Evolutionary conservation across 2,329 filamentous ascomycete genomes (phyloP).

Genomic region (Pseudocercospora eumusae): DNA sequence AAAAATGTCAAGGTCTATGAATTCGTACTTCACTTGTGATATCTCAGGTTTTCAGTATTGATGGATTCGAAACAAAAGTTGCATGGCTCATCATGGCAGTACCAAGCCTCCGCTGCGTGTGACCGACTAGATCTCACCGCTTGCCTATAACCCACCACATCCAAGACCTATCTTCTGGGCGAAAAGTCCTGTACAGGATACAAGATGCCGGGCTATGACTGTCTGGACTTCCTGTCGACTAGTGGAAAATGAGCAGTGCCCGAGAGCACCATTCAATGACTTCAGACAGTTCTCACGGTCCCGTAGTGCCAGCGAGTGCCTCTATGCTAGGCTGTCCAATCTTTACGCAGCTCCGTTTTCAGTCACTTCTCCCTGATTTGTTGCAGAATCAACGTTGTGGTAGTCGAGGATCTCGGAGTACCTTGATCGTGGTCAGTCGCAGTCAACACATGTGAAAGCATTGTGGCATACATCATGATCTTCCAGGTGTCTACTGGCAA

Average conservation of each 20-base stretch:
- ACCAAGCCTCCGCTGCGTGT: slow-evolving; percentile 10
- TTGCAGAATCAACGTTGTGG: slow-evolving; percentile 77
- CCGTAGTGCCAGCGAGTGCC: slow-evolving; percentile 3
- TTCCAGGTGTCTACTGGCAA: slow-evolving; percentile 99
- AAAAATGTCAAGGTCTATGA: background rate
- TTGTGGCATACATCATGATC: slow-evolving; percentile 87
- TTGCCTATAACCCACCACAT: slow-evolving; percentile 4
- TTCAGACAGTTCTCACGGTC: background rate
- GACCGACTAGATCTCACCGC: slow-evolving; percentile 10
- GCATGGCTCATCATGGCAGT: background rate
- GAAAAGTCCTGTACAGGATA: background rate
- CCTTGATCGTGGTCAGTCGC: slow-evolving; percentile 54
- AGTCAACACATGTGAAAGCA: background rate
- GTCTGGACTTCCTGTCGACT: background rate
- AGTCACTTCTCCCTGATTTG: slow-evolving; percentile 23
- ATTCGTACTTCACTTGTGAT: background rate
- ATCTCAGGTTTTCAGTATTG: slow-evolving; percentile 8
- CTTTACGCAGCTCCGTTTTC: slow-evolving; percentile 24
- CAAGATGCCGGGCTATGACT: background rate
- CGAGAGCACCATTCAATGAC: background rate
- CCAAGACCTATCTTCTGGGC: background rate
- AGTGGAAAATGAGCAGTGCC: background rate
- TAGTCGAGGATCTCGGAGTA: slow-evolving; percentile 99
- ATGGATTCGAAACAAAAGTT: slow-evolving; percentile 7
- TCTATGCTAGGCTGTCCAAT: background rate